phyloP scores from a whole-genome alignment of 2,329 filamentous ascomycete species.

The Fusarium oligoseptatum region DNA sequence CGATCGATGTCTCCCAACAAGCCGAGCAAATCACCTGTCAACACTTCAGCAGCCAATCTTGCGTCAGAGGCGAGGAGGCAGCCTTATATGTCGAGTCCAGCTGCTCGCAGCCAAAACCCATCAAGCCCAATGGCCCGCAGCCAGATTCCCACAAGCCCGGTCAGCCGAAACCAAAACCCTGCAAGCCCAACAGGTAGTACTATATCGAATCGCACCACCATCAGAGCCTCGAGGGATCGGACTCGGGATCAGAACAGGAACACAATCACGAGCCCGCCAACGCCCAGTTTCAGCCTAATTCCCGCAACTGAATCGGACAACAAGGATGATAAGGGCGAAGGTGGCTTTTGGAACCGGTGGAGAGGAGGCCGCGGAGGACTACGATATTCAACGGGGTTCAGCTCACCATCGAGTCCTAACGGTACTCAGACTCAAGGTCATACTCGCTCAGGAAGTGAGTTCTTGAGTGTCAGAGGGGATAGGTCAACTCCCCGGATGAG shows the following conservation, averaged over 20 bases:
- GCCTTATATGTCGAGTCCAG: slow-evolving; percentile 53
- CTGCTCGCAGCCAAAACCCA: slow-evolving; percentile 37
- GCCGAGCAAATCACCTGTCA: slow-evolving; percentile 52
- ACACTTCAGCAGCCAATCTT: slow-evolving; percentile 54
- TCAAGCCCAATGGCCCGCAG: slow-evolving; percentile 52
- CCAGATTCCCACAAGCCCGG: slow-evolving; percentile 54
- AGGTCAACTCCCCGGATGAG: slow-evolving; percentile 48
- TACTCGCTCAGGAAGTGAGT: slow-evolving; percentile 52
- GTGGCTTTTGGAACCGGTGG: slow-evolving; percentile 71
- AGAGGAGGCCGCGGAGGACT: slow-evolving; percentile 56
- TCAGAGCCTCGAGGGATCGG: slow-evolving; percentile 43
- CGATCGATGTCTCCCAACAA: slow-evolving; percentile 70
- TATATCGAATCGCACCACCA: slow-evolving; percentile 43
- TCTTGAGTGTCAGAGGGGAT: slow-evolving; percentile 51
- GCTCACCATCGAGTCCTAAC: slow-evolving; percentile 35
- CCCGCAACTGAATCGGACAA: slow-evolving; percentile 52
- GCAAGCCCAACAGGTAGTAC: slow-evolving; percentile 57
- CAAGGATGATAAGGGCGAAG: slow-evolving; percentile 57
- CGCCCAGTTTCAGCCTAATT: slow-evolving; percentile 68
- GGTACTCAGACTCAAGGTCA: slow-evolving; percentile 43
- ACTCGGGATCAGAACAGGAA: slow-evolving; percentile 41
- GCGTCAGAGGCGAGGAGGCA: slow-evolving; percentile 62
- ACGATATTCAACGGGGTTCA: slow-evolving; percentile 47
- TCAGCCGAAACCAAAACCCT: slow-evolving; percentile 38
- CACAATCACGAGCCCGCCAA: slow-evolving; percentile 58